A percentile compares a stretch with the other conserved stretches of the same genome.
Conservation (phyloP, 352 stramenopile species). For the Phytopythium kandeliae region DNA sequence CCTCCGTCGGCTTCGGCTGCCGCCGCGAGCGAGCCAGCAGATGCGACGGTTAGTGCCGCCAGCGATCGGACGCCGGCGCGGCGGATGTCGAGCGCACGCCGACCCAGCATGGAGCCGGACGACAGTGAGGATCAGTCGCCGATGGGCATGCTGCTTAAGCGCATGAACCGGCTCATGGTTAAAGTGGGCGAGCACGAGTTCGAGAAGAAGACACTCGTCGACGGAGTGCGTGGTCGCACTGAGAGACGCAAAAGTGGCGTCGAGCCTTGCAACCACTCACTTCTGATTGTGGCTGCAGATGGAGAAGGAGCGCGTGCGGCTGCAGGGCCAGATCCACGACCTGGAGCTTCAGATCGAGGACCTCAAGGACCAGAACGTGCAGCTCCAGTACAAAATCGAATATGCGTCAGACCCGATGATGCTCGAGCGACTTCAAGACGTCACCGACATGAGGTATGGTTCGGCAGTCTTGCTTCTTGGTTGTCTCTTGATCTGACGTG, state of each 20-base stretch:
- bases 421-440: slow-evolving; percentile 70
- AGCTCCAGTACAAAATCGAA: slow-evolving; percentile 83
- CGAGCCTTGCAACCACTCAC: no score
- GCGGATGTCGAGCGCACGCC: background rate
- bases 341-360: slow-evolving; percentile 65
- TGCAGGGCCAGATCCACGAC: slow-evolving; percentile 28
- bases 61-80: background rate
- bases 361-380: slow-evolving; percentile 73
- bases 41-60: background rate
- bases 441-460: slow-evolving; percentile 66
- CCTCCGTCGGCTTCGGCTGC: background rate
- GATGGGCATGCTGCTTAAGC: slow-evolving; percentile 73
- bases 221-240: slow-evolving; percentile 25
- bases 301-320: slow-evolving; percentile 64
- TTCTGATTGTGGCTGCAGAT: no score
- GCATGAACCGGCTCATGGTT: slow-evolving; percentile 81
- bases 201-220: slow-evolving; percentile 82
- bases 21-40: background rate
- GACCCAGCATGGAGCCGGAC: background rate
- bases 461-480: background rate
- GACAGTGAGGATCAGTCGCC: slow-evolving; percentile 23
- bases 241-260: background rate
- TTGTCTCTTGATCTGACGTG: background rate
- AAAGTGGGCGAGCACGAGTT: slow-evolving; percentile 84
- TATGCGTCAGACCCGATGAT: slow-evolving; percentile 81